Evolutionary conservation across 495 filamentous ascomycete species (phyloP).

Genomic region (Aspergillus biplanus): DNA sequence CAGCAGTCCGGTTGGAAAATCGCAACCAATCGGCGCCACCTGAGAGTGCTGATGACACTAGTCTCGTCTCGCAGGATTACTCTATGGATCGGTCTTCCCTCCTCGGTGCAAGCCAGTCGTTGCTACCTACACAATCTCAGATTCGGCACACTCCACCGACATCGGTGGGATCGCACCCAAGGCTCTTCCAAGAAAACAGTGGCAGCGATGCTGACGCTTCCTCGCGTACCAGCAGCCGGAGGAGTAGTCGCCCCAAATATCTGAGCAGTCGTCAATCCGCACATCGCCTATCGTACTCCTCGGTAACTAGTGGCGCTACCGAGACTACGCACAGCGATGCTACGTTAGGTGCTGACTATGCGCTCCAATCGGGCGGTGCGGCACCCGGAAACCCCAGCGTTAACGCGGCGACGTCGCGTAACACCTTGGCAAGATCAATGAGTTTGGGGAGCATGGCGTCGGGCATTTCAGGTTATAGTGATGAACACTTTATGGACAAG

Average conservation of each 20-base stretch:
- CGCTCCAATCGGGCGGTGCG: conserved; percentile 81
- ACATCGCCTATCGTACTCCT: conserved; percentile 78
- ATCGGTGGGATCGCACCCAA: conserved; percentile 43
- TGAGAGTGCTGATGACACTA: conserved; percentile 25
- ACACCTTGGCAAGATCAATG: conserved; percentile 72
- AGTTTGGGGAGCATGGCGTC: conserved; percentile 97
- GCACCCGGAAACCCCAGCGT: conserved; percentile 61
- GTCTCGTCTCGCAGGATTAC: conserved; percentile 34
- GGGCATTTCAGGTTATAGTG: conserved; percentile 77
- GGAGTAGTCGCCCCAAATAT: conserved; percentile 66
- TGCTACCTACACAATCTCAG: conserved; percentile 39
- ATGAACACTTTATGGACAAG: conserved; percentile 53
- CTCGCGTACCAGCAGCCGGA: conserved; percentile 38
- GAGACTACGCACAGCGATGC: conserved; percentile 68
- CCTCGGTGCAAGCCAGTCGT: conserved; percentile 32
- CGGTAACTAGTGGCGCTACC: conserved; percentile 63
- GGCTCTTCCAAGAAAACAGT: conserved; percentile 37
- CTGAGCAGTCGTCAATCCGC: conserved; percentile 73
- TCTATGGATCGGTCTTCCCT: conserved; percentile 29
- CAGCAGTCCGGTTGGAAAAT: conserved; percentile 56
- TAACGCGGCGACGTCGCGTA: conserved; percentile 44
- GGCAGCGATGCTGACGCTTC: conserved; percentile 30
- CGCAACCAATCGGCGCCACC: conserved; percentile 31
- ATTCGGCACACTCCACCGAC: conserved; percentile 32
- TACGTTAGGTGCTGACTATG: conserved; percentile 80